A percentile compares a stretch with the other conserved stretches of the same genome.
These are phyloP conservation scores for Typha latifolia DNA, from an alignment of 176 grass and related monocot species.

Conservation along the genomic window DNA sequence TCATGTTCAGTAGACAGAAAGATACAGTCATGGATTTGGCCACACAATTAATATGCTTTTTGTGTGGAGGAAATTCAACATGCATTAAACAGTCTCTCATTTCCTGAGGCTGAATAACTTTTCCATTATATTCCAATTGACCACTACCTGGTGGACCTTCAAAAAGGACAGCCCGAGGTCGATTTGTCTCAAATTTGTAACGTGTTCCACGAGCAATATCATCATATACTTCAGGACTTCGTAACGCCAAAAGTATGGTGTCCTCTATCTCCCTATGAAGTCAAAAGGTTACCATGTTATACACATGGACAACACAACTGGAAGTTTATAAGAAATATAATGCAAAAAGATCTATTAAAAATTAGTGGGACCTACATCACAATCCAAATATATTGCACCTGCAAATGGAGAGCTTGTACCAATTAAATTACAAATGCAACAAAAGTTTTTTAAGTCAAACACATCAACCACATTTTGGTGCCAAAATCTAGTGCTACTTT, in stretches of 20 bases:
- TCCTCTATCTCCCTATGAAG: conserved; percentile 91
- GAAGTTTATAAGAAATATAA: background rate
- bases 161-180: conserved; percentile 84
- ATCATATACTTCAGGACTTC: conserved; percentile 90
- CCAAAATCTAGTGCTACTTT: too few species aligned
- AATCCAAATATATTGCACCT: too few species aligned
- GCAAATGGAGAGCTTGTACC: background rate
- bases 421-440: background rate
- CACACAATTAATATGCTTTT: background rate
- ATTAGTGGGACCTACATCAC: background rate
- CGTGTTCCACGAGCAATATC: conserved; percentile 74
- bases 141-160: conserved; percentile 79
- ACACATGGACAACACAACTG: background rate
- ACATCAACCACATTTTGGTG: too few species aligned
- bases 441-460: background rate
- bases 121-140: background rate
- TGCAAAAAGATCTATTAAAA: background rate
- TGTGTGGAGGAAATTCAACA: background rate
- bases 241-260: conserved; percentile 80
- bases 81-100: background rate
- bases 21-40: background rate
- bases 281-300: background rate
- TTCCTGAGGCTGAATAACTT: background rate
- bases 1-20: background rate
- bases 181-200: conserved; percentile 83